phyloP scores from a whole-genome alignment of 2,329 filamentous ascomycete genomes.

The Diaporthe citrichinensis region DNA sequence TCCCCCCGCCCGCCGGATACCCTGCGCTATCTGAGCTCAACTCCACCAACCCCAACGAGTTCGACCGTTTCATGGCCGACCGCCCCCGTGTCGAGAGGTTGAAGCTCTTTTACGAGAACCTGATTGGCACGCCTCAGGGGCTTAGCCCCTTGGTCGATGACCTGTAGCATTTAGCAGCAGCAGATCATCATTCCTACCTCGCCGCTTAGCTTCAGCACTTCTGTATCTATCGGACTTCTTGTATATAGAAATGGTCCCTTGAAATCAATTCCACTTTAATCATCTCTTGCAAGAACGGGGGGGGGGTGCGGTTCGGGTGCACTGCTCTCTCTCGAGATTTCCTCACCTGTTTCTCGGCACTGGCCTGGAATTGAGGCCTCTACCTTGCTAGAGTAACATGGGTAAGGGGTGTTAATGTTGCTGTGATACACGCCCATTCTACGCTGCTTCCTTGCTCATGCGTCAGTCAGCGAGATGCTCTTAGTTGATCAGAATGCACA shows the following conservation, averaged over 20 bases:
- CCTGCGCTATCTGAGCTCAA: not conserved
- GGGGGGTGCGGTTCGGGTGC: not conserved
- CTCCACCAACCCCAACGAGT: not conserved
- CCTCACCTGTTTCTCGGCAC: not conserved
- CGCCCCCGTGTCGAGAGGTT: not conserved
- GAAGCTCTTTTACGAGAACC: not conserved
- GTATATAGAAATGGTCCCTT: not conserved
- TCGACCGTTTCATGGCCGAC: not conserved
- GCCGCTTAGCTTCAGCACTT: not conserved
- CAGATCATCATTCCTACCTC: not conserved
- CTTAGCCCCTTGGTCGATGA: not conserved
- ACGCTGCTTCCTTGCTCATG: not conserved
- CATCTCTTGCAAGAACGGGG: not conserved
- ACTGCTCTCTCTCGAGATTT: not conserved
- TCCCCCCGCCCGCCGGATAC: not conserved
- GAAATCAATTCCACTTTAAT: too few relatives aligned
- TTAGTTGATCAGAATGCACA: not conserved
- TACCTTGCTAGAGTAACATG: rapidly evolving
- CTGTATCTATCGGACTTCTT: not conserved
- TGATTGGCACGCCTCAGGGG: not conserved
- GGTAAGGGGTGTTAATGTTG: not conserved
- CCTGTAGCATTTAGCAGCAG: not conserved
- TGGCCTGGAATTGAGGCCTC: not conserved
- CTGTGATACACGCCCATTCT: not conserved
- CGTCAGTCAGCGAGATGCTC: not conserved